Base-by-base conservation (phyloP, 345 rosid species). In the Capsella bursapastoris region DNA sequence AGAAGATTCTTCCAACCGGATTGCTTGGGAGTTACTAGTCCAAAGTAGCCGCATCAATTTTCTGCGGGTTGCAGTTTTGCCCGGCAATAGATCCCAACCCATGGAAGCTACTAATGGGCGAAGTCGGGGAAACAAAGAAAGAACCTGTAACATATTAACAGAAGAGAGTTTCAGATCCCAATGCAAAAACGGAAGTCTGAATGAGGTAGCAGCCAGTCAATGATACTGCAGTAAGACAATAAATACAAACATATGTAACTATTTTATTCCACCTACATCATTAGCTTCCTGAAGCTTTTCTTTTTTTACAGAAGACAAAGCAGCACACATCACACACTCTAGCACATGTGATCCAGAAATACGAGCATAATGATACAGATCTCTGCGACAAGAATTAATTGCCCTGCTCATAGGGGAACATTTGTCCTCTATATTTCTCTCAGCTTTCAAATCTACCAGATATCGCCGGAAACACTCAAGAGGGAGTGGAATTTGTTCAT, bases 71-170 rank as follows among this genome's bases (percentile, higher is more conserved):
- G 76, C 62, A 47, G 98, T 88, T 82, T 91, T 89, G 52, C 95
- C 91, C 67, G 84, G 76, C 79, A 94, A 79, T 43, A 94, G 80
- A 85, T 94, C 98, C 98, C 98, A 94, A 51, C 97, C 97, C 96
- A 94, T 94, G 61, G 88, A 86, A 73, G 97, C 98, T 69, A 91
- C 87, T 45, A 94, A 58, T 16, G 98, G 93, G 77, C 86, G 85
- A 73, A 94, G 88, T 69, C 87, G 85, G 8, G 96, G 98, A 79
- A 85, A 88, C 71, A 89, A 78, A 57, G 68, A 58, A 75, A 94
- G 93, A 73, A 94, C 74, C 98, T 94, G 81, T 48, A 72, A 68
- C 44, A 78, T 61, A 64, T 47, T 34, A 69, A 66, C 34, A 79
- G 80, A 60, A 61, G 57, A 81, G 66, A 29, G 31, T 47, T 66